Percentiles rank a stretch among this genome's conserved stretches.
These are phyloP conservation scores for Entomortierella parvispora DNA, from an alignment of 192 early-diverging fungal genomes.

Conservation along the genomic window DNA sequence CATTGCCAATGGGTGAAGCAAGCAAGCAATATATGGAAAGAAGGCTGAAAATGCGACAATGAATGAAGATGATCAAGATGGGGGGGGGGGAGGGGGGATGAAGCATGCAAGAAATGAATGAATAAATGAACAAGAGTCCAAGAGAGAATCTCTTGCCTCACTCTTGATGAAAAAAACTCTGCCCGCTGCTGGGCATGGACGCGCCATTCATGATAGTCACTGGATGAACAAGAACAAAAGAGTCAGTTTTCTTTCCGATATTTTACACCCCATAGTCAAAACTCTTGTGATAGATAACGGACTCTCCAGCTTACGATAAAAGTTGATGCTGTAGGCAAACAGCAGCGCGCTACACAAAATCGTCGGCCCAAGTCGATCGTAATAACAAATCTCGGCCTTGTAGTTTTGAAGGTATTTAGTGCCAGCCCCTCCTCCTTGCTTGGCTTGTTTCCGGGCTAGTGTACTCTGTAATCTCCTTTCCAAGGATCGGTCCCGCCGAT, in stretches of 20 bases:
- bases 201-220: conserved; percentile 6
- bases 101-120: neutral
- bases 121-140: neutral
- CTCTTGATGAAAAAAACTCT: conserved; percentile 8
- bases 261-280: too few relatives aligned
- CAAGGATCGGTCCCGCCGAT: conserved; percentile 73
- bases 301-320: conserved; percentile 58
- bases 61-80: neutral
- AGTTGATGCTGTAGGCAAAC: conserved; percentile 74
- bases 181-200: neutral
- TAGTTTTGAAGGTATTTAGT: neutral
- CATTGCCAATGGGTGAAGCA: neutral
- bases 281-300: too few relatives aligned
- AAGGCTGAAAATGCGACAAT: neutral
- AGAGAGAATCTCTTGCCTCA: neutral
- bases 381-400: conserved; percentile 62
- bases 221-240: neutral
- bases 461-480: conserved; percentile 52
- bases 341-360: conserved; percentile 73
- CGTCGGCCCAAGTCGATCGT: conserved; percentile 77
- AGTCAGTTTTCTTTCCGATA: too few relatives aligned
- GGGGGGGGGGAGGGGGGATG: neutral
- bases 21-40: neutral
- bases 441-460: conserved; percentile 73
- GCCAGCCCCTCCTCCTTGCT: conserved; percentile 18